Evolutionary conservation across 495 filamentous ascomycete species (phyloP).

Genomic region (Neurospora tetraspora): DNA sequence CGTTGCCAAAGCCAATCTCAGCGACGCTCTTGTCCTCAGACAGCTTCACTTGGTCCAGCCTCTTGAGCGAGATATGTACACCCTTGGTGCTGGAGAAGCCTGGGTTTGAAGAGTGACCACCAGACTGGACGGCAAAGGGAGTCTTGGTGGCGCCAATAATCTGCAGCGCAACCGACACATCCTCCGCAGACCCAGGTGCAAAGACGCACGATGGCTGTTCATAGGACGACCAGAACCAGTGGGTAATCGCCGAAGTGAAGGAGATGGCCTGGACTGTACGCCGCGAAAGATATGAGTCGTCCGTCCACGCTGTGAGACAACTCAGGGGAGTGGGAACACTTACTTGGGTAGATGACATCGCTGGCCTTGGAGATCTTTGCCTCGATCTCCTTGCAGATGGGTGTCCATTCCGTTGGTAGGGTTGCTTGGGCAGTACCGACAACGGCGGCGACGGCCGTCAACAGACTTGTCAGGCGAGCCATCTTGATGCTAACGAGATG

Average conservation of each 20-base stretch:
- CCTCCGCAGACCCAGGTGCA: slow-evolving; percentile 3
- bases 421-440: background rate
- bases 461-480: background rate
- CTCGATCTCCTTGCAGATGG: slow-evolving; percentile 4
- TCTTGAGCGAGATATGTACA: slow-evolving; percentile 22
- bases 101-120: slow-evolving; percentile 29
- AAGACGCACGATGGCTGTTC: slow-evolving; percentile 13
- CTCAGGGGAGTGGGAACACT: background rate
- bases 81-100: slow-evolving; percentile 21
- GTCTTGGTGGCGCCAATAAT: slow-evolving; percentile 9
- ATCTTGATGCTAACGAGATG: background rate
- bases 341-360: slow-evolving; percentile 3
- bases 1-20: slow-evolving; percentile 29
- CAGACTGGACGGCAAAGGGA: slow-evolving; percentile 35
- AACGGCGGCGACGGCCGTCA: background rate
- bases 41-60: slow-evolving; percentile 17
- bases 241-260: background rate
- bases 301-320: background rate
- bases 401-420: background rate
- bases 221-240: slow-evolving; percentile 18
- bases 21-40: slow-evolving; percentile 29
- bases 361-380: background rate
- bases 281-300: background rate
- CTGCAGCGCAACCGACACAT: slow-evolving; percentile 14
- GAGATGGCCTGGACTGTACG: background rate